These are phyloP conservation scores for Chaetomiaceae sp. DNA, from an alignment of 2,329 filamentous ascomycete species.

Conservation along the genomic window DNA sequence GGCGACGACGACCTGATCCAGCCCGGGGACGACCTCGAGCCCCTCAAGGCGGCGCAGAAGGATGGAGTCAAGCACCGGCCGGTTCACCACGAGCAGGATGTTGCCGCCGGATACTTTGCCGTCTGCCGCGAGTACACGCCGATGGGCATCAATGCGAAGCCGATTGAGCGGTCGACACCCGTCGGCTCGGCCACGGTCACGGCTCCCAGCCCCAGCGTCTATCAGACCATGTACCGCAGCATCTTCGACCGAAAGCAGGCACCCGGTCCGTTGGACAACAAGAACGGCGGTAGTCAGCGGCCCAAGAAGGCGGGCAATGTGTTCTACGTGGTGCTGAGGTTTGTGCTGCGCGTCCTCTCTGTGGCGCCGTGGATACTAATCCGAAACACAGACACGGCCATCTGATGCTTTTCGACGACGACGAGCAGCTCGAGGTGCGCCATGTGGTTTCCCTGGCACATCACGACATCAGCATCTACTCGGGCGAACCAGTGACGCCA, in stretches of 20 bases:
- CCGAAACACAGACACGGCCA: constrained; percentile 70
- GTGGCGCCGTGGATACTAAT: constrained; percentile 10
- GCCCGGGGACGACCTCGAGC: constrained; percentile 60
- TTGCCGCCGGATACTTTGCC: constrained; percentile 90
- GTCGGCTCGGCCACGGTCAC: constrained; percentile 70
- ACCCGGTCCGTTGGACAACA: constrained; percentile 44
- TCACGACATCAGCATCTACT: constrained; percentile 80
- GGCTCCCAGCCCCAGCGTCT: constrained; percentile 84
- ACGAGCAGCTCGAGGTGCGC: constrained; percentile 89
- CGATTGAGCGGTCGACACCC: constrained; percentile 79
- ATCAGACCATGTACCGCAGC: constrained; percentile 96
- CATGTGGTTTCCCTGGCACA: constrained; percentile 92
- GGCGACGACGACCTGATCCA: constrained; percentile 45
- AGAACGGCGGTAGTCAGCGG: constrained; percentile 46
- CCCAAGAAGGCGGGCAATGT: constrained; percentile 73
- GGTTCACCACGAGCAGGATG: constrained; percentile 62
- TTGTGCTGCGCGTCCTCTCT: constrained; percentile 29
- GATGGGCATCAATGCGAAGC: constrained; percentile 87
- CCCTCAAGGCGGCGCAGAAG: constrained; percentile 57
- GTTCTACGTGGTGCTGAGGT: constrained; percentile 89
- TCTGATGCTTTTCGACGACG: constrained; percentile 95
- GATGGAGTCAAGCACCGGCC: constrained; percentile 55
- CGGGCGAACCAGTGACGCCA: constrained; percentile 69
- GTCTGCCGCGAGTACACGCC: constrained; percentile 90
- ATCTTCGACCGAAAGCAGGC: constrained; percentile 77